These are phyloP conservation scores for Haplosporangium gracile DNA, from an alignment of 192 early-diverging fungal species.

Conservation along the genomic window DNA sequence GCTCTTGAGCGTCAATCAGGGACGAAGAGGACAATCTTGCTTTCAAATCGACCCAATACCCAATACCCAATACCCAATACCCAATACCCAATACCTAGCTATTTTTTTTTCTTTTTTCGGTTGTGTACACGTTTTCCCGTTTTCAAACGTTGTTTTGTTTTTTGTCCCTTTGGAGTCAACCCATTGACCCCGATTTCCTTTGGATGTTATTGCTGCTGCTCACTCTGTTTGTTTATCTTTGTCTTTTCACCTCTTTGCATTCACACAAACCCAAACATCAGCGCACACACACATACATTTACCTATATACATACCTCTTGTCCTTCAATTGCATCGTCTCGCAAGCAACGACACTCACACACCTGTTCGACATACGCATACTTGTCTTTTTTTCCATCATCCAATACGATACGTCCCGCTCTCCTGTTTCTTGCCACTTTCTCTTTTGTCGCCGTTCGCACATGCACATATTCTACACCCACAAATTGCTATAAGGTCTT, in stretches of 20 bases:
- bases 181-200: background rate
- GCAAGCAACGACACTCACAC: too few relatives aligned
- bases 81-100: background rate
- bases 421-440: conserved; percentile 1
- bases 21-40: background rate
- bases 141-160: background rate
- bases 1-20: background rate
- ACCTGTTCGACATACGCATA: background rate
- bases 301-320: background rate
- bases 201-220: background rate
- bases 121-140: too few relatives aligned
- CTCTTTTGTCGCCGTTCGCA: background rate
- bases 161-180: background rate
- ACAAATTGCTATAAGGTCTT: background rate
- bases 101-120: background rate
- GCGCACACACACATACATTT: background rate
- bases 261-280: conserved; percentile 2
- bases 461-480: background rate
- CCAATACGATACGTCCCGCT: conserved; percentile 1
- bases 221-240: background rate
- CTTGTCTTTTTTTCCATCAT: background rate
- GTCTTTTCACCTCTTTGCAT: too few relatives aligned
- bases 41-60: background rate
- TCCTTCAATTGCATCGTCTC: background rate
- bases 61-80: too few relatives aligned